These are phyloP conservation scores for Pyricularia grisea DNA, from an alignment of 2,329 filamentous ascomycete genomes.

Conservation along the genomic window DNA sequence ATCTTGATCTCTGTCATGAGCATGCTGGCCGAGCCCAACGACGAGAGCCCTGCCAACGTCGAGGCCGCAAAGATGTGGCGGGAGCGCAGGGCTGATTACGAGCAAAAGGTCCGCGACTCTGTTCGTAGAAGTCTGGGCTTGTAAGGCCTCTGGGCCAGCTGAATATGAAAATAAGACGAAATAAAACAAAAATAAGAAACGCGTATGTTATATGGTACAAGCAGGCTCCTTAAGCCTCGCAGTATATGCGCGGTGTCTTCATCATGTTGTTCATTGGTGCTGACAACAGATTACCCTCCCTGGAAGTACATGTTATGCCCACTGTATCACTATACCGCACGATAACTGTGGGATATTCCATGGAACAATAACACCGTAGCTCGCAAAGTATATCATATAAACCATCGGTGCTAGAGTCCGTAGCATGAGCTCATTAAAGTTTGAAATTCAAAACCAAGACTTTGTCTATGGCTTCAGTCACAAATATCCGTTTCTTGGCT, in stretches of 20 bases:
- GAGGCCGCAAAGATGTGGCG: constrained; percentile 97
- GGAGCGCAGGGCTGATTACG: constrained; percentile 74
- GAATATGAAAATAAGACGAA: neutral
- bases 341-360: neutral
- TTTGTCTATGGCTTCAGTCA: neutral
- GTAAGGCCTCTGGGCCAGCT: constrained; percentile 20
- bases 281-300: neutral
- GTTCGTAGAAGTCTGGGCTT: constrained; percentile 72
- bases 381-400: neutral
- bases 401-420: neutral
- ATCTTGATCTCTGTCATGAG: constrained; percentile 96
- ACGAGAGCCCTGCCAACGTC: constrained; percentile 92
- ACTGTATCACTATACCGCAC: neutral
- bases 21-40: constrained; percentile 95
- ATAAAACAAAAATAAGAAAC: neutral
- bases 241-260: neutral
- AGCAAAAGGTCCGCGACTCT: constrained; percentile 73
- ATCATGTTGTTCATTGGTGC: neutral
- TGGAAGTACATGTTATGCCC: neutral
- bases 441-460: neutral
- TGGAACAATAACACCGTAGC: neutral
- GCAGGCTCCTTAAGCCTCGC: neutral
- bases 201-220: neutral
- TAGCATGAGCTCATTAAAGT: neutral
- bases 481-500: neutral